Evolutionary conservation across 352 stramenopile species (phyloP), one percentile per base, ranked within the genome.

Genomic region (Blastocystis sp.): DNA sequence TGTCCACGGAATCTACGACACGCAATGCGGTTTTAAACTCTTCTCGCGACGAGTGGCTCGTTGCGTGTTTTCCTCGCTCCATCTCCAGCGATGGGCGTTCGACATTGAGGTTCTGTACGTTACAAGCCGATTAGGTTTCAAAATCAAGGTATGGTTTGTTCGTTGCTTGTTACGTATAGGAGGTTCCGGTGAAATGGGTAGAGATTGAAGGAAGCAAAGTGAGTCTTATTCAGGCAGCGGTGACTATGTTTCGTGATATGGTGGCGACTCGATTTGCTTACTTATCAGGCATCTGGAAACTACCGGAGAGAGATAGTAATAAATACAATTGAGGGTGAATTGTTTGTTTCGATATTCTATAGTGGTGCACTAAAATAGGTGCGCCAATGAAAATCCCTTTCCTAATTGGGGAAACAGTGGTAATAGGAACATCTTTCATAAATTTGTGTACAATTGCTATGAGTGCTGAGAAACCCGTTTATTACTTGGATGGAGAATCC

Each of bases 1-100:
- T n/a, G 93, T 95, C 1, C 91, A 93, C 76, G 93, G 92, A 88
- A 93, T 98, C 64, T 93, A 94, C 56, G 95, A 98, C 89, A 98
- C 95, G 26, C 95, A 97, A 91, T 98, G 95, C 89, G 95, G 95
- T 23, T 98, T 98, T 90, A 98, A 98, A 90, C 92, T 98, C 18
- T 97, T 98, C 84, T 94, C 96, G 70, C 93, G 94, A 62, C 91
- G 91, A 53, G 93, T 94, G 3, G 94, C 94, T 9, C 92, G 91
- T 8, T 89, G 95, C 20, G 84, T 97, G 13, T 98, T 97, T 90
- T 89, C 93, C 56, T 93, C 94, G n/a, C 92, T 97, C 91, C 95
- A 97, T 92, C 94, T 97, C 23, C 93, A 97, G 79, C 93, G 95
- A 53, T 98, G 95, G 95, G 94, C 94, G 23, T 98, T 98, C 90